Conservation (phyloP, 345 rosid genomes). For the Eucalyptus polyanthemos region DNA sequence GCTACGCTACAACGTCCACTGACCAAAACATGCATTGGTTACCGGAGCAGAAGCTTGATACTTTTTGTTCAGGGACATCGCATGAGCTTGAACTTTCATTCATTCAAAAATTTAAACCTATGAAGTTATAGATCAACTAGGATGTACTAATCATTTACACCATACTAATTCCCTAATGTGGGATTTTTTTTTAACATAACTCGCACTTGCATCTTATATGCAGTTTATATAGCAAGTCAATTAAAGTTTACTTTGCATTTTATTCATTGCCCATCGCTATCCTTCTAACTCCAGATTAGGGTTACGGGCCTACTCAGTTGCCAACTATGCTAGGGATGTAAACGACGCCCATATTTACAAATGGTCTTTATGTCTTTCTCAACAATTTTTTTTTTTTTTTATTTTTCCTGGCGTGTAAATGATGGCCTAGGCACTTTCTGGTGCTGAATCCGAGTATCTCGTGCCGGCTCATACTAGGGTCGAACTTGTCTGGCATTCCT, state of each 20-base stretch:
- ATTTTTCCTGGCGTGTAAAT: too few relatives aligned
- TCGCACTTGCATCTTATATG: too few relatives aligned
- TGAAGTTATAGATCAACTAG: too few relatives aligned
- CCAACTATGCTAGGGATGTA: too few relatives aligned
- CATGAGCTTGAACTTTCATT: too few relatives aligned
- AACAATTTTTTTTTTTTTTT: too few relatives aligned
- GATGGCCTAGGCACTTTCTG: not conserved
- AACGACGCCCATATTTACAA: not conserved
- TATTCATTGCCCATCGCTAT: not conserved
- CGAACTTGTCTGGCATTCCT: not conserved
- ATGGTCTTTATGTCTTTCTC: not conserved
- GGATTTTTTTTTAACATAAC: too few relatives aligned
- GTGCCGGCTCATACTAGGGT: not conserved
- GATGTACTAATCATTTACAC: too few relatives aligned
- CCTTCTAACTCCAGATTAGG: not conserved
- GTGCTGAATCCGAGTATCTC: not conserved
- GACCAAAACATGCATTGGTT: accelerated
- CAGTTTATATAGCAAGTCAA: not conserved
- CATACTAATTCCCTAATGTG: too few relatives aligned
- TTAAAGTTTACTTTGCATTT: too few relatives aligned
- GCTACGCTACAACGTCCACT: too few relatives aligned
- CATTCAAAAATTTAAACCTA: too few relatives aligned
- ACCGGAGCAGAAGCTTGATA: accelerated
- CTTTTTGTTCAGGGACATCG: accelerated
- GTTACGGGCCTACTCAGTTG: not conserved